Base-by-base conservation (phyloP, 1,284 basidiomycete genomes). In the Pterulicium gracile region DNA sequence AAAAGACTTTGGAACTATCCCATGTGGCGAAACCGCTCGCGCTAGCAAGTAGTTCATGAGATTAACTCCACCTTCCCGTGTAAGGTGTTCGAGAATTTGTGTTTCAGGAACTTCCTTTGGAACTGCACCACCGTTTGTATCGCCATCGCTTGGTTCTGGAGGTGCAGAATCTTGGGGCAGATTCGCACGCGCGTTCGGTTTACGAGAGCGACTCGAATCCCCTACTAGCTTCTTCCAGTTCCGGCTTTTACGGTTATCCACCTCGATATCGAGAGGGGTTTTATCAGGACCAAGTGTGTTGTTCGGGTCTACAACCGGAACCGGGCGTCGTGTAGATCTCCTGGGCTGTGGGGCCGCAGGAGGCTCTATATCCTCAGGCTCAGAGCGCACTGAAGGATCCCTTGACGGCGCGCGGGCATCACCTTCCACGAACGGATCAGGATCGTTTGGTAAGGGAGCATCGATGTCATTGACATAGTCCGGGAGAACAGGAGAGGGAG, bases 21-120 rank as follows among this genome's bases (percentile, higher is more conserved):
- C 15, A 18, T 43, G 24, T 23, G 32, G 34, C 23, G 15, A 32
- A 32, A 32, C 17, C 17, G 20, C 34, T 20, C 1, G 34, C 19
- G 17, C 35, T 13, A 18, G n/a, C 23, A 45, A 14, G n/a, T 5
- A n/a, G 19, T 36, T 32, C n/a, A 41, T 41, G 19, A 41, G 18
- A n/a, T 10, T 10, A 10, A 41, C 39, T 10, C 39, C 39, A 7
- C 39, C 39, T 41, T 41, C 39, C 13, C 19, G 27, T 10, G 27
- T 34, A 10, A 34, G 15, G 10, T 15, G 27, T 15, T 34, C 15
- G 12, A 34, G 13, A n/a, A 10, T 10, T 41, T 10, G 39, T 4
- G 47, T 19, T n/a, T 27, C 22, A 1, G 27, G 19, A 20, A 27
- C 20, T 10, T 43, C 43, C 41, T 49, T 34, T 43, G 52, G 48